Evolutionary conservation across 2,329 filamentous ascomycete species (phyloP).

Genomic region (Aspergillus spinulosporus): DNA sequence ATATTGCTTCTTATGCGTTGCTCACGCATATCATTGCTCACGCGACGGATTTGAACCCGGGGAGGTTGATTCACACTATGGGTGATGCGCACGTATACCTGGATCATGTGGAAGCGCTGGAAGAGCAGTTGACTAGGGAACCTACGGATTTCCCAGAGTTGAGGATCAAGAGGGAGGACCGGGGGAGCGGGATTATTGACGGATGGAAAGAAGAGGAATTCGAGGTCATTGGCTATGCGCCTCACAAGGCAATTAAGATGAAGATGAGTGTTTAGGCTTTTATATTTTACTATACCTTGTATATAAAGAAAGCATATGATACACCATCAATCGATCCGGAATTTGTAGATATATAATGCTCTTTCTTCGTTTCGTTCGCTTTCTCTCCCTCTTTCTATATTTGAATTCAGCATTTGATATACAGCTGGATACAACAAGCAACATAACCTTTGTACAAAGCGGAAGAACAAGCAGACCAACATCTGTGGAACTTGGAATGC

Average conservation of each 20-base stretch:
- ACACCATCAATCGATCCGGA: conserved; percentile 31
- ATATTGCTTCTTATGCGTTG: conserved; percentile 92
- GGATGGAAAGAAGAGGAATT: conserved; percentile 90
- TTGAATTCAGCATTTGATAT: too few relatives aligned
- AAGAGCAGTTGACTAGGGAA: conserved; percentile 75
- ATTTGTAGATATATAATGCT: conserved; percentile 38
- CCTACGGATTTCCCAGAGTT: conserved; percentile 79
- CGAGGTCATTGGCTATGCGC: conserved; percentile 81
- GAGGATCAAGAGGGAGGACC: conserved; percentile 66
- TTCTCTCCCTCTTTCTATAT: too few relatives aligned
- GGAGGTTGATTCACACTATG: conserved; percentile 91
- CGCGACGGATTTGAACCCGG: conserved; percentile 79
- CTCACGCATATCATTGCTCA: conserved; percentile 94
- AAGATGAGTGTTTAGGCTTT: conserved; percentile 83
- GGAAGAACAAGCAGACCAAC: too few relatives aligned
- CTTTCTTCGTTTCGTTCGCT: too few relatives aligned
- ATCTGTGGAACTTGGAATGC: too few relatives aligned
- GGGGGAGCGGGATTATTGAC: conserved; percentile 83
- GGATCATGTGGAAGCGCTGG: conserved; percentile 86
- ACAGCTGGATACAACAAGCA: too few relatives aligned
- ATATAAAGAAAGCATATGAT: too few relatives aligned
- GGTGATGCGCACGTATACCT: conserved; percentile 96
- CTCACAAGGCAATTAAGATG: conserved; percentile 91
- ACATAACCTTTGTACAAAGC: too few relatives aligned
- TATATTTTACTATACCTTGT: not conserved